phyloP scores from a whole-genome alignment of 2,329 filamentous ascomycete species.

The Emergomyces pasteurianus region DNA sequence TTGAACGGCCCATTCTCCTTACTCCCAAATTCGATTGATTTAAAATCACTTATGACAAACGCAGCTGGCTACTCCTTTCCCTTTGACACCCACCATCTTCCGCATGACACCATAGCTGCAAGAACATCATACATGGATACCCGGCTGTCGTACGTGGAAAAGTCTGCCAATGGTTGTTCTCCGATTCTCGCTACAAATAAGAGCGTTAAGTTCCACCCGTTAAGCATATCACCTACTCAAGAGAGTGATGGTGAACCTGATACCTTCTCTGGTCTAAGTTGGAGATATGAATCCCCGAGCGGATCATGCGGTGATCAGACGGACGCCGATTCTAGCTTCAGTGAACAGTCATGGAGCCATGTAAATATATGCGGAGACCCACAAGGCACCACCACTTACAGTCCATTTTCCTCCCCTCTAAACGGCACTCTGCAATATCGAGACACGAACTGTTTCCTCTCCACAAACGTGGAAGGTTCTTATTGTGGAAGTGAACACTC shows the following conservation, averaged over 20 bases:
- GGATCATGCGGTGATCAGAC: slow-evolving; percentile 10
- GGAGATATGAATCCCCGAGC: slow-evolving; percentile 9
- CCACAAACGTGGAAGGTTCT: slow-evolving; percentile 5
- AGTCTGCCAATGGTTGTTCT: slow-evolving; percentile 3
- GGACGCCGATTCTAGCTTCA: slow-evolving; percentile 7
- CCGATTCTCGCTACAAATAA: slow-evolving; percentile 1
- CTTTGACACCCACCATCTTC: background rate
- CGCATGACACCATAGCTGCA: background rate
- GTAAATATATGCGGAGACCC: background rate
- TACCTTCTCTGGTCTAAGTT: background rate
- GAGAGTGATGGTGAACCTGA: slow-evolving; percentile 1
- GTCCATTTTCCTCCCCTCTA: slow-evolving; percentile 5
- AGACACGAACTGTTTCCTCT: slow-evolving; percentile 1
- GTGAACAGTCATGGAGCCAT: slow-evolving; percentile 11
- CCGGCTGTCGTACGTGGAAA: slow-evolving; percentile 8
- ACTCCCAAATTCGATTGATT: background rate
- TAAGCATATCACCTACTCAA: background rate
- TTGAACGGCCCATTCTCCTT: background rate
- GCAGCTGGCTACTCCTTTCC: background rate
- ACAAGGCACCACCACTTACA: slow-evolving; percentile 1
- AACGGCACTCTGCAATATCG: slow-evolving; percentile 4
- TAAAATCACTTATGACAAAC: background rate
- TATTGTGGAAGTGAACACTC: slow-evolving; percentile 11
- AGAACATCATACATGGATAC: slow-evolving; percentile 6
- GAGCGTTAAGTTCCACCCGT: slow-evolving; percentile 1